Percentiles rank a stretch among this genome's conserved stretches.
phyloP scores from a whole-genome alignment of 1,284 basidiomycete genomes.

The Trametes versicolor region DNA sequence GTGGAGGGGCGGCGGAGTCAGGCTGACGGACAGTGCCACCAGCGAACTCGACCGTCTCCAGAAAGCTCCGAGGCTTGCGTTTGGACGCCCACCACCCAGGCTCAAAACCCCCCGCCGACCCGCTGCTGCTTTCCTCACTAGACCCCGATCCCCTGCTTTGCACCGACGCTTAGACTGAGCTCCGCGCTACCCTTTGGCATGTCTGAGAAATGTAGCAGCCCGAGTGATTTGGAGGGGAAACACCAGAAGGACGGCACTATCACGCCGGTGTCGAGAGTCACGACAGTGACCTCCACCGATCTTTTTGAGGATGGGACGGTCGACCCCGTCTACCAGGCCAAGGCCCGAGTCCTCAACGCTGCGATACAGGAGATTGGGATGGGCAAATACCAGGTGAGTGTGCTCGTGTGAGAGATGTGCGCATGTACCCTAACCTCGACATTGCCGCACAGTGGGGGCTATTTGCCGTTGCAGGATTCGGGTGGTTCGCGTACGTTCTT shows the following conservation, averaged over 20 bases:
- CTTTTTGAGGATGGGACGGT: slow-evolving; percentile 56
- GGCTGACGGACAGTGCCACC: slow-evolving; percentile 8
- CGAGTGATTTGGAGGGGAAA: slow-evolving; percentile 26
- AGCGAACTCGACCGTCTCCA: slow-evolving; percentile 20
- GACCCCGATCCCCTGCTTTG: not conserved
- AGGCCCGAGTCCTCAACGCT: slow-evolving; percentile 63
- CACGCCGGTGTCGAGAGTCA: slow-evolving; percentile 9
- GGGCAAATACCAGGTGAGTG: slow-evolving; percentile 71
- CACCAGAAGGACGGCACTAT: slow-evolving; percentile 15
- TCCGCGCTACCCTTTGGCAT: slow-evolving; percentile 4
- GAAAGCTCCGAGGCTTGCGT: slow-evolving; percentile 18
- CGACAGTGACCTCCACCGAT: slow-evolving; percentile 26
- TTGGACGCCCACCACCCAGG: slow-evolving; percentile 2
- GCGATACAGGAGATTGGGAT: slow-evolving; percentile 73
- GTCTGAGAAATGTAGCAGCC: slow-evolving; percentile 13
- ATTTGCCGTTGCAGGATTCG: slow-evolving; percentile 71
- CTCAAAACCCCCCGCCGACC: not conserved
- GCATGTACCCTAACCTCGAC: slow-evolving; percentile 1
- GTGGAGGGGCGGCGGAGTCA: slow-evolving; percentile 17
- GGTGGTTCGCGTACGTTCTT: slow-evolving; percentile 72
- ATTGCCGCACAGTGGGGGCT: slow-evolving; percentile 56
- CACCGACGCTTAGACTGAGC: not conserved
- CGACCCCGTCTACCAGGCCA: slow-evolving; percentile 65
- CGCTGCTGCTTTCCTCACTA: not conserved
- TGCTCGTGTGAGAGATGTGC: not conserved